phyloP scores from a whole-genome alignment of 371 early-diverging fungal genomes.

The Circinella minor region DNA sequence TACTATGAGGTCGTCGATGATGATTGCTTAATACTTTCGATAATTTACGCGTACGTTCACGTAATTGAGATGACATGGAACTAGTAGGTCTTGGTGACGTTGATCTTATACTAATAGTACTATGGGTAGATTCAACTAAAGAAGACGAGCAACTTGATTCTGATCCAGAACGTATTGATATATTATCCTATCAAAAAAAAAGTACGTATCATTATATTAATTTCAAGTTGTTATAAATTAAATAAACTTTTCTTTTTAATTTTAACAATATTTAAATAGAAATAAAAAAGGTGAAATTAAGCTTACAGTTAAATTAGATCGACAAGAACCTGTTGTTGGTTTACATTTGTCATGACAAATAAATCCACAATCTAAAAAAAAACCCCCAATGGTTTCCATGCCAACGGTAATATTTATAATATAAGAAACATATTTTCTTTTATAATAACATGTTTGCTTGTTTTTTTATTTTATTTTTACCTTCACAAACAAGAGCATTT shows the following conservation, averaged over 20 bases:
- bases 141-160: slow-evolving; percentile 8
- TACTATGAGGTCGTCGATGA: slow-evolving; percentile 27
- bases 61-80: slow-evolving; percentile 42
- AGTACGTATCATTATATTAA: too few relatives aligned
- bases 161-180: slow-evolving; percentile 2
- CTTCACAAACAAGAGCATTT: slow-evolving; percentile 50
- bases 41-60: slow-evolving; percentile 37
- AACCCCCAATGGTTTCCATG: too few relatives aligned
- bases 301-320: slow-evolving; percentile 1
- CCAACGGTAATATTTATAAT: neutral
- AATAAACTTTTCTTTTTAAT: too few relatives aligned
- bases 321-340: slow-evolving; percentile 10
- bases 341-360: slow-evolving; percentile 53
- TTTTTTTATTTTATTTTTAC: slow-evolving; percentile 14
- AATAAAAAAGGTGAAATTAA: too few relatives aligned
- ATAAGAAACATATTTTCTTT: neutral
- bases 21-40: slow-evolving; percentile 30
- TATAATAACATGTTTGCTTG: too few relatives aligned
- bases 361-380: slow-evolving; percentile 29
- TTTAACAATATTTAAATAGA: too few relatives aligned
- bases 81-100: slow-evolving; percentile 28
- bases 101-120: neutral
- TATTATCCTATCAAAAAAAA: slow-evolving; percentile 2
- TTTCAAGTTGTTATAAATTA: too few relatives aligned
- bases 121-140: neutral